Base-by-base conservation (phyloP, 2,329 filamentous ascomycete species). In the Hypoxylon sp. region DNA sequence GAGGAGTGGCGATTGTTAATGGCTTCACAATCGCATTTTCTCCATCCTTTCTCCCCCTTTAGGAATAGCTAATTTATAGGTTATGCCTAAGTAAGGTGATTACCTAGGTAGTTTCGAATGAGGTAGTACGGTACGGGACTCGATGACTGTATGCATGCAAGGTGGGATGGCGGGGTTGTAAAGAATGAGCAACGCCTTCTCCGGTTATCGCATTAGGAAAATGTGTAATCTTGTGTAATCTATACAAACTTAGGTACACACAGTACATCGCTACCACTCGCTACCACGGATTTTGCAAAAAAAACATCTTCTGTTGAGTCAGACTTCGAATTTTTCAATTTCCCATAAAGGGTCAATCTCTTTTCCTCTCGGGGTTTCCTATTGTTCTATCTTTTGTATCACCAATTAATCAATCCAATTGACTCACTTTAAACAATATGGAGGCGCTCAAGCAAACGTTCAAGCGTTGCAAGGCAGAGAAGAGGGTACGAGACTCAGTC, bases 381-480 rank as follows among this genome's bases (percentile, higher is more conserved):
- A 7, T 19, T 9, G 7, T 17, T 44, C 27, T 5, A 11, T 51
- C 23, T 35, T 31, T 26, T 23, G 20, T 9, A 25, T 9, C 9
- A 17, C 32, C 5, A 20, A 8, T 34, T 4, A 17, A 29, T 30
- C 12, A 12, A 34, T 20, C 38, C 38, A 55, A 60, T 53, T 60
- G 42, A 45, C 34, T 13, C 13, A 19, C 17, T 27, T 42, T 13
- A 16, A 44, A 38, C 68, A 75, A 16, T 35, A 84, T 84, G 81
- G 81, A 84, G 60, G 74, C 67, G 54, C 76, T 84, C 61, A 82
- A 78, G 69, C 70, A 82, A 70, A 81, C 80, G n/a, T 84, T 84
- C 64, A 72, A 73, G 68, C 78, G 74, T 65, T 83, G 80, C 77
- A 83, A 83, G 73, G 78, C 78, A 57, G 74, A 83, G 72, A 77